Evolutionary conservation across 495 filamentous ascomycete species (phyloP).

Genomic region (Trichoderma parareesei): DNA sequence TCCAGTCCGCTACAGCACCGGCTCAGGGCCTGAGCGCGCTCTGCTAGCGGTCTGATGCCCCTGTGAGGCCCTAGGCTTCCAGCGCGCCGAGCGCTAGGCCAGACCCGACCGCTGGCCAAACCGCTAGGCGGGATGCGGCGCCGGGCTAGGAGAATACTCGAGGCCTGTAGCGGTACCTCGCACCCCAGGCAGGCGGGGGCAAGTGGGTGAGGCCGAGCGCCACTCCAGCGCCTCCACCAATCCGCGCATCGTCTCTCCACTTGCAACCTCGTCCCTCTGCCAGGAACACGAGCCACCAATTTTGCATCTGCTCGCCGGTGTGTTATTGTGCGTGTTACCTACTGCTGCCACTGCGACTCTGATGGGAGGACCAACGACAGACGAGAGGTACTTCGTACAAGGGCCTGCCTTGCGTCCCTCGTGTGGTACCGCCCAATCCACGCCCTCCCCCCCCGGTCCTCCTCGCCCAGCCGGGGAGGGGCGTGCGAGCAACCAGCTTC

Average conservation of each 20-base stretch:
- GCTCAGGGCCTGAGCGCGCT: too few species aligned
- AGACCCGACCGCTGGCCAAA: conserved; percentile 3
- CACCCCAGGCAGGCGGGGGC: not conserved
- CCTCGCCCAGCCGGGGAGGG: not conserved
- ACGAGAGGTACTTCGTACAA: too few species aligned
- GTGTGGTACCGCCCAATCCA: not conserved
- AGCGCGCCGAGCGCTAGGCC: conserved; percentile 1
- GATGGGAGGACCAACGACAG: too few species aligned
- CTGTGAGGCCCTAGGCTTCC: too few species aligned
- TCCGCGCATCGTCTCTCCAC: not conserved
- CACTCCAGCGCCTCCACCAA: not conserved
- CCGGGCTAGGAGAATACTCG: conserved; percentile 2
- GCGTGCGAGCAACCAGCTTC: not conserved
- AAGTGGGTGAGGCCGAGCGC: conserved; percentile 8
- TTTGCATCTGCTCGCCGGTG: not conserved
- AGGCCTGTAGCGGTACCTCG: too few species aligned
- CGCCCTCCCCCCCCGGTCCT: not conserved
- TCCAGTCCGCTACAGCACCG: too few species aligned
- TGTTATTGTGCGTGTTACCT: too few species aligned
- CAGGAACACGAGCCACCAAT: not conserved
- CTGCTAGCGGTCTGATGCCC: too few species aligned
- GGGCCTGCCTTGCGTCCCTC: too few species aligned
- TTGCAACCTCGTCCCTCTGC: not conserved
- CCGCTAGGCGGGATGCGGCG: not conserved
- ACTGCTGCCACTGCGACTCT: too few species aligned